Percentiles rank a stretch among this genome's conserved stretches.
Evolutionary conservation across 257 asterid species (phyloP).

Genomic region (Euphrasia confusa): DNA sequence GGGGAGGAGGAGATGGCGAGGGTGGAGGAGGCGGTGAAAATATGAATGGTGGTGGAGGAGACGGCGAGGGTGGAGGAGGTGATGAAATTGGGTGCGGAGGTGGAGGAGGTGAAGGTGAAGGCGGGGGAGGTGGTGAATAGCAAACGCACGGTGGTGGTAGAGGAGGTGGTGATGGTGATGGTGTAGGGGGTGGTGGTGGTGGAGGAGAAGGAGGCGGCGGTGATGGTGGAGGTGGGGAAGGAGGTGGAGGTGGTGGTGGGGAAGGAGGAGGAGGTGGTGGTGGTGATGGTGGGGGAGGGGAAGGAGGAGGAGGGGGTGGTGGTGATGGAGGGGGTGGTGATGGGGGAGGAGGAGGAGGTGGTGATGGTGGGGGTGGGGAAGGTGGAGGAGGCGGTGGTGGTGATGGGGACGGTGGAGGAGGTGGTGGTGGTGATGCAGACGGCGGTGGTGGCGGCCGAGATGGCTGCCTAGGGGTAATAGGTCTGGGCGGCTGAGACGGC

Average conservation of each 20-base stretch:
- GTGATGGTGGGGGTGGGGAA: background rate
- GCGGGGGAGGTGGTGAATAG: slow-evolving; percentile 20
- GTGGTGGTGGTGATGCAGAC: background rate
- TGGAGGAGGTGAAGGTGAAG: slow-evolving; percentile 27
- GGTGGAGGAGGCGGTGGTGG: background rate
- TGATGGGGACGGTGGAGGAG: background rate
- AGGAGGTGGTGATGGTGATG: background rate
- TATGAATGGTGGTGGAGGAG: slow-evolving; percentile 17
- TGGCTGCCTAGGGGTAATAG: background rate
- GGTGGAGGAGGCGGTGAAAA: slow-evolving; percentile 24
- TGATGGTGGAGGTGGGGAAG: background rate
- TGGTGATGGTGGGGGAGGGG: background rate
- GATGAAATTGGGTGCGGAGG: slow-evolving; percentile 24
- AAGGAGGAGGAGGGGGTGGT: no score
- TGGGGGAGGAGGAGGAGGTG: background rate
- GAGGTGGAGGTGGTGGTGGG: slow-evolving; percentile 23
- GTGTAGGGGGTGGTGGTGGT: slow-evolving; percentile 23
- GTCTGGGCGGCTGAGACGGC: background rate
- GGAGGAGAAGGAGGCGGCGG: background rate
- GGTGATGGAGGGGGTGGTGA: background rate
- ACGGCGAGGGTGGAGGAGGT: slow-evolving; percentile 19
- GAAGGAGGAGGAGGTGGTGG: background rate
- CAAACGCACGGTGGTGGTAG: background rate
- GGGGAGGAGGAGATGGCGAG: slow-evolving; percentile 41
- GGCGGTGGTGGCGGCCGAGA: background rate